Base-by-base conservation (phyloP, 2,329 filamentous ascomycete genomes). In the Metarhizium anisopliae region DNA sequence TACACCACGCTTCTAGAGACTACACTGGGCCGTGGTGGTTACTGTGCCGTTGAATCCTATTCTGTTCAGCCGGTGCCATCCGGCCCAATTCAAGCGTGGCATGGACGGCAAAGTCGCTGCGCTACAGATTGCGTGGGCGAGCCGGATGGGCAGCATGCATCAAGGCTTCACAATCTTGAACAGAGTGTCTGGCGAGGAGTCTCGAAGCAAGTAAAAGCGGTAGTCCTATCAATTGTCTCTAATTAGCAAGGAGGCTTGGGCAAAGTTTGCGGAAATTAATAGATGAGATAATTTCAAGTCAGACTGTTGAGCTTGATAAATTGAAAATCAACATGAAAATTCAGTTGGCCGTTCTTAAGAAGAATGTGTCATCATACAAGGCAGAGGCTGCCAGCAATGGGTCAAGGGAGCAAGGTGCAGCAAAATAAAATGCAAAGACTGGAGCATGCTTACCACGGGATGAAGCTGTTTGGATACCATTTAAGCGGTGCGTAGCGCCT, bases 271-370 rank as follows among this genome's bases (percentile, higher is more conserved):
- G n/a, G 42, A 49, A 13, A 16, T 49, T 6, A 16, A 30, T n/a
- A 47, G 13, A 30, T 29, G 45, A 49, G 30, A 30, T 49, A 11
- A 25, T 25, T 18, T 43, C 18, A 56, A 62, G 61, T 83, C 80
- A 84, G 79, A 84, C 78, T 82, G 78, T 82, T 82, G 78, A 83
- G 80, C 79, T 83, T 83, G 80, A 82, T 79, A 73, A 71, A 72
- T 76, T 74, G 71, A 73, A 52, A 64, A 66, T 83, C 80, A 77
- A 82, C 80, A 83, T 77, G 62, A 67, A 65, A 64, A 72, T 82
- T 84, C 78, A 78, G 81, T 81, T 82, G 81, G 81, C 80, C 80
- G 81, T 84, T 84, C 80, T 83, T 83, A 82, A 80, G 67, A 70
- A 79, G 73, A 67, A 62, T 73, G 58, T 73, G 71, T 84, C 80